Evolutionary conservation across 2,329 filamentous ascomycete genomes (phyloP).

Genomic region (Fusarium gaditjirri): DNA sequence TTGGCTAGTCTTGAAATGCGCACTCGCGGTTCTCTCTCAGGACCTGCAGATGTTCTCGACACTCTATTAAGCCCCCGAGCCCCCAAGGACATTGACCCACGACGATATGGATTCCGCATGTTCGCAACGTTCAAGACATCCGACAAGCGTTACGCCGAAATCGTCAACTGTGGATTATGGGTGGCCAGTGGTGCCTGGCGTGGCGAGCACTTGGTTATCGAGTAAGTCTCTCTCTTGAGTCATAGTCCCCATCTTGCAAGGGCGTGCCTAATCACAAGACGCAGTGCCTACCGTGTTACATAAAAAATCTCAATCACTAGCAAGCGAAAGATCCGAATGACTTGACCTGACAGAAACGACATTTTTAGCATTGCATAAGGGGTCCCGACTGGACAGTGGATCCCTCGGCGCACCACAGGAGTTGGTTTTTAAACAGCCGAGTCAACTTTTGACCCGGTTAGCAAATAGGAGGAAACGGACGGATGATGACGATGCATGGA

Average conservation of each 20-base stretch:
- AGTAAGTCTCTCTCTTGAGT: slow-evolving; percentile 49
- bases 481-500: slow-evolving; percentile 34
- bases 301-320: slow-evolving; percentile 30
- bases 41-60: slow-evolving; percentile 57
- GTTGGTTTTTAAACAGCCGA: slow-evolving; percentile 28
- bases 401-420: slow-evolving; percentile 34
- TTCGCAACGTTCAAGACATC: slow-evolving; percentile 62
- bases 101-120: slow-evolving; percentile 60
- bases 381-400: slow-evolving; percentile 37
- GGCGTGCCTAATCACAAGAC: slow-evolving; percentile 18
- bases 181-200: slow-evolving; percentile 61
- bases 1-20: slow-evolving; percentile 55
- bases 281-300: slow-evolving; percentile 50
- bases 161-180: slow-evolving; percentile 62
- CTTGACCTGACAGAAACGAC: slow-evolving; percentile 1
- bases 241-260: slow-evolving; percentile 2
- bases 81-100: slow-evolving; percentile 54
- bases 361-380: slow-evolving; percentile 40
- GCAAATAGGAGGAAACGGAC: slow-evolving; percentile 30
- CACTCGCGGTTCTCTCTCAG: slow-evolving; percentile 60
- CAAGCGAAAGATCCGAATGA: slow-evolving; percentile 7
- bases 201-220: slow-evolving; percentile 58
- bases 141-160: slow-evolving; percentile 60
- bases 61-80: slow-evolving; percentile 52
- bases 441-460: slow-evolving; percentile 32